Evolutionary conservation across 2,329 filamentous ascomycete species (phyloP).

Genomic region (Metarhizium humberi): DNA sequence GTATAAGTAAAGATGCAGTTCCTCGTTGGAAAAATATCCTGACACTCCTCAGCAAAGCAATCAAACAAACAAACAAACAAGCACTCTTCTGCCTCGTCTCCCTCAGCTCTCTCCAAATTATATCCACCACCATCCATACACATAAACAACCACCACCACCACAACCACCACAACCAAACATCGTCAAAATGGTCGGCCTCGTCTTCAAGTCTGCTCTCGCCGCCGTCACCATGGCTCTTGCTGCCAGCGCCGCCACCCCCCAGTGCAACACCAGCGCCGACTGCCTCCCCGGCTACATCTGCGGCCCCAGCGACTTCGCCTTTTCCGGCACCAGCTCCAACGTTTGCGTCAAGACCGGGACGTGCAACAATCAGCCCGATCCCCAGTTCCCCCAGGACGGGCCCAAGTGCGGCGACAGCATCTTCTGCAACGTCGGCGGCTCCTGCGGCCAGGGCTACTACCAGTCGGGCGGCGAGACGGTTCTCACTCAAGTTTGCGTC

Average conservation of each 20-base stretch:
- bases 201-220: not conserved
- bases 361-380: not conserved
- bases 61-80: not conserved
- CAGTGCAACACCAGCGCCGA: not conserved
- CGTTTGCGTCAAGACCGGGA: not conserved
- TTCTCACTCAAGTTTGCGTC: not conserved
- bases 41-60: not conserved
- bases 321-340: not conserved
- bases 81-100: not conserved
- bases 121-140: not conserved
- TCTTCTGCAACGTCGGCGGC: not conserved
- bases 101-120: too few relatives aligned
- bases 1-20: not conserved
- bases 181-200: not conserved
- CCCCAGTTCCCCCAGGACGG: not conserved
- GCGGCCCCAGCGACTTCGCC: not conserved
- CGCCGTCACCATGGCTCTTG: not conserved
- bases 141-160: not conserved
- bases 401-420: not conserved
- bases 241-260: not conserved
- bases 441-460: not conserved
- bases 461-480: not conserved
- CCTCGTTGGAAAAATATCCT: not conserved
- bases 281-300: not conserved
- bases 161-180: not conserved